Evolutionary conservation across 202 grass and related monocot species (phyloP), one percentile per base, ranked within the genome.

Genomic region (Eragrostis tef): DNA sequence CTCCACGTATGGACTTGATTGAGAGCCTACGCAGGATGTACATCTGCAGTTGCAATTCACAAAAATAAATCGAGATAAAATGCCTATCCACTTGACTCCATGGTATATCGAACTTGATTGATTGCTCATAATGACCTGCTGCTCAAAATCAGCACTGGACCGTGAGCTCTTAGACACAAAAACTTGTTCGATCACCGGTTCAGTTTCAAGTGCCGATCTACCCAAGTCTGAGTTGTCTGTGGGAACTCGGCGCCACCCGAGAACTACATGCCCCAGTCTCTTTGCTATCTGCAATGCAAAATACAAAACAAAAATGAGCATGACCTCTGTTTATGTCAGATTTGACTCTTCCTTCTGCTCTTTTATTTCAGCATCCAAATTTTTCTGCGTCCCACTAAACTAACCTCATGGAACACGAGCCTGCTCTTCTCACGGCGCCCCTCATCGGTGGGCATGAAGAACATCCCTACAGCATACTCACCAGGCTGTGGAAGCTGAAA

Each of bases 131-230:
- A 58, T 58, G 46, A 97, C 93, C 93, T 97, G 93, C 45, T 87
- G 88, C 75, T 97, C 93, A 78, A 97, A 82, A 75, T 89, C 84
- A 79, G 81, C 86, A 79, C 48, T 84, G 36, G 93, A 93, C 54
- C 75, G 25, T 41, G 71, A 27, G 78, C 90, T 93, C 84, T 82
- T 90, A 13, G 78, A 59, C 11, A 88, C 73, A 60, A 90, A 93
- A 19, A 93, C 85, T 83, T 93, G 90, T 24, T 89, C 87, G 24
- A 93, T 84, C 27, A 72, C 48, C 43, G 90, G 90, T 75, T 89
- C 87, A 29, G 87, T 90, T 46, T 87, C 72, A 20, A 87, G 11
- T 0, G 87, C 90, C 11, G 73, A 50, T 26, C 54, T 50, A 43
- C 90, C 90, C 71, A 93, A 81, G 43, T 84, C 84, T 0, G 73